Evolutionary conservation across 208 protist genomes (phyloP).

Genomic region (Trypanosoma rangeli): DNA sequence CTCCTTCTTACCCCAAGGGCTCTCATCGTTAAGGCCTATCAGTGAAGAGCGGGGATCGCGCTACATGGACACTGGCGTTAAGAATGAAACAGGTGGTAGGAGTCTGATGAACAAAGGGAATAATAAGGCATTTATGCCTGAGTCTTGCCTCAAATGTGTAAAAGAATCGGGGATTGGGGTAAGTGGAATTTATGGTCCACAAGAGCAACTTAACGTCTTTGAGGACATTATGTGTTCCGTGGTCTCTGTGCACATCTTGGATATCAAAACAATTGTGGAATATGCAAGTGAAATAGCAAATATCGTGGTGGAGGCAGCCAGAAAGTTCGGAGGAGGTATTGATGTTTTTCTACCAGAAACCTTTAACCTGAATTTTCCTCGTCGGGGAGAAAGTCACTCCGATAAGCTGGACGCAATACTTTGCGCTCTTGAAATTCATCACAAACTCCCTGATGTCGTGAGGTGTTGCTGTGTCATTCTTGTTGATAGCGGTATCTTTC

Average conservation of each 20-base stretch:
- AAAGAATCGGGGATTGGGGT: not conserved
- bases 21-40: not conserved
- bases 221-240: conserved; percentile 11
- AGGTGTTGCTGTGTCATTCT: conserved; percentile 31
- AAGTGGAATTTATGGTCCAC: not conserved
- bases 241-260: conserved; percentile 5
- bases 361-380: conserved; percentile 43
- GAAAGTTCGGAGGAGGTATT: conserved; percentile 40
- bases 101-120: not conserved
- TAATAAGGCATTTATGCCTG: not conserved
- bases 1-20: conserved; percentile 10
- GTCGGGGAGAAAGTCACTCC: conserved; percentile 11
- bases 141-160: not conserved
- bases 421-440: conserved; percentile 41
- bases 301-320: conserved; percentile 22
- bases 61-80: not conserved
- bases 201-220: conserved; percentile 18
- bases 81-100: not conserved
- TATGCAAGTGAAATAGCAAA: conserved; percentile 32
- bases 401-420: conserved; percentile 37
- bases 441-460: conserved; percentile 16
- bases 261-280: conserved; percentile 9
- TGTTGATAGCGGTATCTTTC: conserved; percentile 40
- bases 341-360: conserved; percentile 44
- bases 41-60: not conserved